These are phyloP conservation scores for Leccinum glutinopallens DNA, from an alignment of 1,284 basidiomycete species.

Conservation along the genomic window DNA sequence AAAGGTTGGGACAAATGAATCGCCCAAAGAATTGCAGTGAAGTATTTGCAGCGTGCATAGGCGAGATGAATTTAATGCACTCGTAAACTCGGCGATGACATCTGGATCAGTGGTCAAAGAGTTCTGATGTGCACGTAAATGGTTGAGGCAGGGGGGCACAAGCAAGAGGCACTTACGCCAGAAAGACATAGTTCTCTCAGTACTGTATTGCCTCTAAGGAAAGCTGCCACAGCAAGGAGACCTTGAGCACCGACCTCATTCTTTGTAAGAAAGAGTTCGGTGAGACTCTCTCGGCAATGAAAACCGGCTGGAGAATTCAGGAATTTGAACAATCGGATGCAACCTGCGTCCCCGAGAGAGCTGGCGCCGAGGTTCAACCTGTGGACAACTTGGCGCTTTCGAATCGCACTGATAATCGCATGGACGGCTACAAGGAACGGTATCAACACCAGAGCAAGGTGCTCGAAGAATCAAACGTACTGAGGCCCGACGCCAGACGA, in stretches of 20 bases:
- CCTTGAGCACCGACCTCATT: conserved; percentile 59
- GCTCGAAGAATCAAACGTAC: conserved; percentile 15
- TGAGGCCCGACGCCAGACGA: conserved; percentile 33
- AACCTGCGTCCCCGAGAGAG: conserved; percentile 52
- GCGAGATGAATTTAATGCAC: conserved; percentile 34
- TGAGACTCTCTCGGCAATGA: conserved; percentile 43
- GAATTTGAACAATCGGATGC: conserved; percentile 55
- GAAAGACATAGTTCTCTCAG: conserved; percentile 58
- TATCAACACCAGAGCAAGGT: not conserved
- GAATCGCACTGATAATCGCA: conserved; percentile 32
- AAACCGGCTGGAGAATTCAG: conserved; percentile 51
- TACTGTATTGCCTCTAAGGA: conserved; percentile 48
- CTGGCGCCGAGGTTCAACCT: conserved; percentile 35
- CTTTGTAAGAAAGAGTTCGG: conserved; percentile 58
- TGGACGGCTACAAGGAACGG: conserved; percentile 20
- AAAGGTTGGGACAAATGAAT: conserved; percentile 53
- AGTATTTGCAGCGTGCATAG: conserved; percentile 36
- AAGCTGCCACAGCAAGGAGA: conserved; percentile 53
- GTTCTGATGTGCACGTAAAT: conserved; percentile 26
- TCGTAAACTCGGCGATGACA: conserved; percentile 36
- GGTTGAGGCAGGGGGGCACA: conserved; percentile 15
- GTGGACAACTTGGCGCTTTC: conserved; percentile 34
- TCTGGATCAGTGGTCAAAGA: conserved; percentile 27
- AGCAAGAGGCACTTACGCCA: conserved; percentile 51
- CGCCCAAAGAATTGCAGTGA: conserved; percentile 36